phyloP scores from a whole-genome alignment of 495 filamentous ascomycete species.

The Bryoglossum gracile region DNA sequence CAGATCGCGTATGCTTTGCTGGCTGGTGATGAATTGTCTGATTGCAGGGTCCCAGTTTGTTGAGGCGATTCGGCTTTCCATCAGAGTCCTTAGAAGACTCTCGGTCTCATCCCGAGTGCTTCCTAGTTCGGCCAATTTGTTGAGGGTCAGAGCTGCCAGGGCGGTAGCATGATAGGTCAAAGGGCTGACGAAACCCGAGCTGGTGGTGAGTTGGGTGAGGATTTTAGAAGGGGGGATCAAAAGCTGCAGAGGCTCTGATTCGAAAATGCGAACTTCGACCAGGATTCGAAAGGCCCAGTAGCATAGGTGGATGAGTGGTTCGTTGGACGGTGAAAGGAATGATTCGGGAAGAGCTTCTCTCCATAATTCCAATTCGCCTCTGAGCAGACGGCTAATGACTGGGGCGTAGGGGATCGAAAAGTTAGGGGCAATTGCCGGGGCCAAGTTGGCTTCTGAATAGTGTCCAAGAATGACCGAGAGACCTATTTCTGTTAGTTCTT shows the following conservation, averaged over 20 bases:
- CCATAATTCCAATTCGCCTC: constrained; percentile 35
- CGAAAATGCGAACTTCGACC: constrained; percentile 47
- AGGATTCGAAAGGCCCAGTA: constrained; percentile 71
- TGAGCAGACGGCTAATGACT: constrained; percentile 2
- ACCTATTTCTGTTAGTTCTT: constrained; percentile 16
- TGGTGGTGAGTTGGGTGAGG: constrained; percentile 44
- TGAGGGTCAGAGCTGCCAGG: constrained; percentile 60
- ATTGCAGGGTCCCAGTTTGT: constrained; percentile 23
- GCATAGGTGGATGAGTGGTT: constrained; percentile 53
- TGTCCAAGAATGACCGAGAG: constrained; percentile 39
- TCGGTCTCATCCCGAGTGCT: constrained; percentile 29
- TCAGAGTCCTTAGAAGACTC: constrained; percentile 23
- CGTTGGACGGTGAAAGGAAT: constrained; percentile 27
- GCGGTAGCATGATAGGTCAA: constrained; percentile 66
- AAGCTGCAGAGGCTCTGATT: constrained; percentile 51
- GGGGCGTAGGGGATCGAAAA: background rate
- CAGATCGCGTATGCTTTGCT: constrained; percentile 14
- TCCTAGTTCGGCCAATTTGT: constrained; percentile 49
- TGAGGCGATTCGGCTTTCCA: constrained; percentile 10
- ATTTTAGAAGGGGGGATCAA: constrained; percentile 55
- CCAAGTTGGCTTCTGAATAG: constrained; percentile 30
- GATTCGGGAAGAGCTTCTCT: constrained; percentile 37
- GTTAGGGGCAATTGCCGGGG: constrained; percentile 16
- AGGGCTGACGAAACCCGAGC: constrained; percentile 51
- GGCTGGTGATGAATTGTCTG: constrained; percentile 38